Conservation (phyloP, 306 rosid species). For the Dalbergia oliveri region DNA sequence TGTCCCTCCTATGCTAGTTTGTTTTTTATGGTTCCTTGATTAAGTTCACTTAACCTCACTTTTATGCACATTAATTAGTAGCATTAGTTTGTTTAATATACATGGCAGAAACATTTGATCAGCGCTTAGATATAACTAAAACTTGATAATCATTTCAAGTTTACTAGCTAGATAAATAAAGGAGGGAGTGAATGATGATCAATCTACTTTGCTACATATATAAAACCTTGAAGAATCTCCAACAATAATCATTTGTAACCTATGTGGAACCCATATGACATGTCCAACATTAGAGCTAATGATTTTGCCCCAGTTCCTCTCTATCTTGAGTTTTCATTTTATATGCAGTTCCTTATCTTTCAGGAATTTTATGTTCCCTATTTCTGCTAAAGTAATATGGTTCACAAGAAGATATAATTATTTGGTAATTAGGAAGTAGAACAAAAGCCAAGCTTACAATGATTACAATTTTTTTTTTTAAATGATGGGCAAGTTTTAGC, state of each 20-base stretch:
- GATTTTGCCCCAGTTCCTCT: slow-evolving; percentile 38
- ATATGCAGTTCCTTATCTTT: slow-evolving; percentile 31
- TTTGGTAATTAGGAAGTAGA: slow-evolving; percentile 36
- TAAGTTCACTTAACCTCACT: slow-evolving; percentile 21
- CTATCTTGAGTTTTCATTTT: slow-evolving; percentile 31
- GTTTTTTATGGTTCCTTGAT: slow-evolving; percentile 22
- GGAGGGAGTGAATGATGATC: slow-evolving; percentile 45
- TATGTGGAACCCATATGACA: slow-evolving; percentile 51
- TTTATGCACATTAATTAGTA: slow-evolving; percentile 35
- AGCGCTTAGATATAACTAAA: slow-evolving; percentile 12
- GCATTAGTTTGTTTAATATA: slow-evolving; percentile 3
- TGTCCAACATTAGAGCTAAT: slow-evolving; percentile 40
- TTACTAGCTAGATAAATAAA: slow-evolving; percentile 28
- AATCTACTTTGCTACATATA: slow-evolving; percentile 28
- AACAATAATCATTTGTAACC: slow-evolving; percentile 35
- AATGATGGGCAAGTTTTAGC: slow-evolving; percentile 2
- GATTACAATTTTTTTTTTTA: slow-evolving; percentile 15
- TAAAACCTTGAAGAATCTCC: slow-evolving; percentile 48
- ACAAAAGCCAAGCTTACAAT: slow-evolving; percentile 25
- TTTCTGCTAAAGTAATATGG: slow-evolving; percentile 34
- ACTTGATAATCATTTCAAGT: slow-evolving; percentile 22
- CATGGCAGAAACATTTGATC: background rate
- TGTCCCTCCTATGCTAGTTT: slow-evolving; percentile 52
- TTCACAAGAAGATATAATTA: slow-evolving; percentile 26
- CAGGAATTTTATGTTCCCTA: slow-evolving; percentile 44